These are phyloP conservation scores for Leersia perrieri DNA, from an alignment of 176 grass and related monocot species.

Conservation along the genomic window DNA sequence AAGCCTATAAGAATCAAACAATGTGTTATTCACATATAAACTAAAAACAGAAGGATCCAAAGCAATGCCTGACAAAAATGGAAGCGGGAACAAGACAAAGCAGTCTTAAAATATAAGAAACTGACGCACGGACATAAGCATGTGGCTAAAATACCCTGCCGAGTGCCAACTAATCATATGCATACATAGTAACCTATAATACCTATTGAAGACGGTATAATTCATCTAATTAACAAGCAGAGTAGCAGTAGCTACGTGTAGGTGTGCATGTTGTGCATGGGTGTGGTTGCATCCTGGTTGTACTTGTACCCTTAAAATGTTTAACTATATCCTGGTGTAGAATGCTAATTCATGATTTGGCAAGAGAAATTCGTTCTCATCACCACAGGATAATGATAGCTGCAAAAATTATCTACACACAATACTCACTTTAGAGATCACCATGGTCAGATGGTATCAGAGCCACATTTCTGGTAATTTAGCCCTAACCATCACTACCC, in stretches of 20 bases:
- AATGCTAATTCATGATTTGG: not conserved
- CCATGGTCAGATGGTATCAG: not conserved
- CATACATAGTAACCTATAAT: not conserved
- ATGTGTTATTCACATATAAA: not conserved
- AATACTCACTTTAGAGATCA: not conserved
- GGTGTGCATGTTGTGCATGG: not conserved
- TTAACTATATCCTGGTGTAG: not conserved
- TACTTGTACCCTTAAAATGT: not conserved
- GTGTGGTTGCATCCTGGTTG: not conserved
- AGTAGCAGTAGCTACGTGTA: not conserved
- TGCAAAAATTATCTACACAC: not conserved
- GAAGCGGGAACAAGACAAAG: slow-evolving; percentile 4
- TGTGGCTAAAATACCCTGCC: not conserved
- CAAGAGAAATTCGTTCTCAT: not conserved
- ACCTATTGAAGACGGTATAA: not conserved
- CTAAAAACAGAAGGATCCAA: slow-evolving; percentile 15
- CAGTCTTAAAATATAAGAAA: not conserved
- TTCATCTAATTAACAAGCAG: slow-evolving; percentile 13
- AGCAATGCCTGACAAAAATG: not conserved
- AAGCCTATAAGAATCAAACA: slow-evolving; percentile 55
- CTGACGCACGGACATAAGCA: not conserved
- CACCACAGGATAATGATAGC: not conserved
- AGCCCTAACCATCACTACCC: not conserved
- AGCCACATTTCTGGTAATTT: not conserved
- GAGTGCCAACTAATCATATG: not conserved